Conservation (phyloP, 1,284 basidiomycete species). For the Cutaneotrichosporon sp. region DNA sequence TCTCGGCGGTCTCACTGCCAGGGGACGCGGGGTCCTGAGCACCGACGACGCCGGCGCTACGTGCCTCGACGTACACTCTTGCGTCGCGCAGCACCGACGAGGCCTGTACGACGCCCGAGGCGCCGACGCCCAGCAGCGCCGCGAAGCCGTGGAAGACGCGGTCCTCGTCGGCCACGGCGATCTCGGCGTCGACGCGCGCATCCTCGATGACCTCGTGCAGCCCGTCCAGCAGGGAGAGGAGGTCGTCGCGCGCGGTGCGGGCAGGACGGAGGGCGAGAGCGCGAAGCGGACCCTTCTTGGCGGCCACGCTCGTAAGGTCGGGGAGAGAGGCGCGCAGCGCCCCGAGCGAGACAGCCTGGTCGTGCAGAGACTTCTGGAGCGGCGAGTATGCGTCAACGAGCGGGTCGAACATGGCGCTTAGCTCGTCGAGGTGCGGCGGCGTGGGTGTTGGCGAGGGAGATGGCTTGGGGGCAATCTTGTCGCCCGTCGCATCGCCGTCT, state of each 20-base stretch:
- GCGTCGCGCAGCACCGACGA: slow-evolving; percentile 61
- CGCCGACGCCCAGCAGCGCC: slow-evolving; percentile 65
- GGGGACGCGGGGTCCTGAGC: not conserved
- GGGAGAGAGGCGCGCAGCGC: slow-evolving; percentile 33
- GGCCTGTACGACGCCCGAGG: slow-evolving; percentile 50
- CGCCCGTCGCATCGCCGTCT: not conserved
- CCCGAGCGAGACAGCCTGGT: slow-evolving; percentile 44
- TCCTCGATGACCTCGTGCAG: slow-evolving; percentile 80
- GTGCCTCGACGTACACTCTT: slow-evolving; percentile 61
- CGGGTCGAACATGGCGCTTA: slow-evolving; percentile 36
- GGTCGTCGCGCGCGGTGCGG: slow-evolving; percentile 26
- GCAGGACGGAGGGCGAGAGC: slow-evolving; percentile 21
- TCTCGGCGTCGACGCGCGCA: slow-evolving; percentile 80
- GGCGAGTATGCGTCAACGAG: slow-evolving; percentile 36
- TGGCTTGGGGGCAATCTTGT: not conserved
- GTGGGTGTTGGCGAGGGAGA: not conserved
- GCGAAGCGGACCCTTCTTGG: slow-evolving; percentile 26
- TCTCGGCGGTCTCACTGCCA: not conserved
- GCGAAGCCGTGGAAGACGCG: slow-evolving; percentile 70
- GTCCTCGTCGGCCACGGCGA: slow-evolving; percentile 74
- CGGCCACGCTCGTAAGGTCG: slow-evolving; percentile 13
- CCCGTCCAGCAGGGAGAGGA: slow-evolving; percentile 64
- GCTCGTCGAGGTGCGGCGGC: slow-evolving; percentile 23
- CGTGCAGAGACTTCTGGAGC: slow-evolving; percentile 47
- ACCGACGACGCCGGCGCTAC: not conserved